Evolutionary conservation across 2,329 filamentous ascomycete species (phyloP), one percentile per base, ranked within the genome.

Genomic region (Juglanconis oblonga): DNA sequence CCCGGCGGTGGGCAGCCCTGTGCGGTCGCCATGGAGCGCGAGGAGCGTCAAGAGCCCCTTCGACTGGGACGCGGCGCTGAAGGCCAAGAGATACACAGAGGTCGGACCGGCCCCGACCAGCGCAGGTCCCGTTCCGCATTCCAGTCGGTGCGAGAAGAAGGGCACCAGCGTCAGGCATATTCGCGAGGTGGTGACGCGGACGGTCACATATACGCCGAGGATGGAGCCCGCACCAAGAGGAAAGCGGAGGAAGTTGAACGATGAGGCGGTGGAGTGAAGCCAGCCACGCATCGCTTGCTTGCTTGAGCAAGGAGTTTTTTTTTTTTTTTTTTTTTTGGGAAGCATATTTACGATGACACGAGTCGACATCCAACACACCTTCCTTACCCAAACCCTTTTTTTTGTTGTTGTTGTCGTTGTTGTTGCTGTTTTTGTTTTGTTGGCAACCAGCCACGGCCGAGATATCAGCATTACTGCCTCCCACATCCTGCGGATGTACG

Each of bases 151-250:
- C 71, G 71, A 81, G 14, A 78, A 84, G 45, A 83, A 54, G 42
- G 59, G 81, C 65, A 86, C 87, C 36, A 87, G 81, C 67, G 80
- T 87, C 59, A 84, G 87, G 62, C 83, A 89, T 70, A 92, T 97
- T 61, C 82, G 91, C 57, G 92, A 97, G 73, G 92, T 97, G 4
- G 90, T 97, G 56, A 97, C 93, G n/a, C 85, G 92, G 67, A 97
- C 92, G 14, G 91, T 97, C 62, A 97, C 91, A 45, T 97, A 96
- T 75, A 96, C 91, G 72, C 89, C 87, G 63, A 82, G 88, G 65
- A 91, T 98, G 78, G 90, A 92, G 66, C 91, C 93, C 31, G 92
- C 93, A 42, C 94, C 92, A 7, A 93, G 93, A 74, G 93, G 93
- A 65, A 98, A 97, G 83, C 87, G 92, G 77, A 88, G 93, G 78